A percentile compares a stretch with the other conserved stretches of the same genome.
phyloP scores from a whole-genome alignment of 2,329 filamentous ascomycete species.

The Annulohypoxylon truncatum region DNA sequence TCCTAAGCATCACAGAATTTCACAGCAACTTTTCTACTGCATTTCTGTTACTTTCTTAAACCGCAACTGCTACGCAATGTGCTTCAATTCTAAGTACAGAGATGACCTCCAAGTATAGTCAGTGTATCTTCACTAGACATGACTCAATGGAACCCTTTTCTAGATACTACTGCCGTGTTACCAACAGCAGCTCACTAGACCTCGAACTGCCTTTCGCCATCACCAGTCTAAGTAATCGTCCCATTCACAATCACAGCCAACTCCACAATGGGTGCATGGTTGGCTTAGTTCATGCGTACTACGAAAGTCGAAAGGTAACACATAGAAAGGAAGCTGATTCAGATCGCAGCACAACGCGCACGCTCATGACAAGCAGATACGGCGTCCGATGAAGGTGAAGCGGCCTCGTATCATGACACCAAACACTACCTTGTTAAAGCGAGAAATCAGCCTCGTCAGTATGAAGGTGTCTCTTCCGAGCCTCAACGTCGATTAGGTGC shows the following conservation, averaged over 20 bases:
- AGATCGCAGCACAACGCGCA: background rate
- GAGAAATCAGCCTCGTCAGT: constrained; percentile 27
- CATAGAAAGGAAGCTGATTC: background rate
- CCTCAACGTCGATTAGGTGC: constrained; percentile 26
- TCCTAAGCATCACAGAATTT: background rate
- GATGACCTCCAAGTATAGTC: background rate
- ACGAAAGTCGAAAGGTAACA: background rate
- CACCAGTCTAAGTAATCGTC: background rate
- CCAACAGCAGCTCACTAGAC: background rate
- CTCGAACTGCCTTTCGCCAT: background rate
- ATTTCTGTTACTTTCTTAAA: too few species aligned
- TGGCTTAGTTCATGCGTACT: background rate
- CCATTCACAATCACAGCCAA: background rate
- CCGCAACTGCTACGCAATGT: background rate
- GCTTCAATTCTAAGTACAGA: background rate
- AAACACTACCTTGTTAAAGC: constrained; percentile 2
- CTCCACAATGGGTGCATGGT: background rate
- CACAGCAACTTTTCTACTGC: too few species aligned
- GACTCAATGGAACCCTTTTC: background rate
- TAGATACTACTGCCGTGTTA: background rate
- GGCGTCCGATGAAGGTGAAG: background rate
- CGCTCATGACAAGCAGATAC: background rate
- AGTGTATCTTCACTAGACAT: background rate
- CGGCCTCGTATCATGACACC: background rate
- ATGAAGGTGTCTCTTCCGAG: constrained; percentile 6